Base-by-base conservation (phyloP, 108 stramenopile species). In the Skeletonema menzelii region DNA sequence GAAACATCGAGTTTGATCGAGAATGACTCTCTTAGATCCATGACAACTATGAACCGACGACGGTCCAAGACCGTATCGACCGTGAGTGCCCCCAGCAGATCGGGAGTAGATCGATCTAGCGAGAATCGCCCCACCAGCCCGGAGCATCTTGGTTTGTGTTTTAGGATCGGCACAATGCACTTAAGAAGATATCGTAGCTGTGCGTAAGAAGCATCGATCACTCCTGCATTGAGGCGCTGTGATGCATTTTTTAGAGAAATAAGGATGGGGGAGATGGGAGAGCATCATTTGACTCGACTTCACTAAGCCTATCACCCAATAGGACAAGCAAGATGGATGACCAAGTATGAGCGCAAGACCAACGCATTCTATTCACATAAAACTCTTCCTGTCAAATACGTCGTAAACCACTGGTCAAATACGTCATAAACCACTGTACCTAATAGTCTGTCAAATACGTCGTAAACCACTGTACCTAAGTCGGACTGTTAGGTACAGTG, bases 1-100 rank as follows among this genome's bases (percentile, higher is more conserved):
- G 59, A 75, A 80, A 34, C 17, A 70, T 12, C 77, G 67, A 69
- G 69, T 74, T 62, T 74, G 73, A 22, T 53, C 49, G 24, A 53
- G 59, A 13, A 53, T 24, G 0, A 53, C 22, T 5, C 20, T 53
- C 49, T 53, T 53, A 0, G 49, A 4, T 24, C 24, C 40, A 42
- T 42, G 40, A 42, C 3, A 15, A 10, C 35, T 37, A 42, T 42
- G 40, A 11, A 42, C 15, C 22, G 22, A 53, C 22, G 22, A 53
- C 49, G 49, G 49, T 22, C 49, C 49, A 22, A 53, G 22, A 4
- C 3, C 4, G 22, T 20, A 53, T 53, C 49, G 49, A 53, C 8
- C 22, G 22, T 22, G 49, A 53, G 49, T n/a, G 22, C 49, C 10
- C 20, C 22, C 49, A 22, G n/a, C 49, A 53, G 49, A 53, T 8